Base-by-base conservation (phyloP, 768 basidiomycete genomes). In the Auriculariales sp. region DNA sequence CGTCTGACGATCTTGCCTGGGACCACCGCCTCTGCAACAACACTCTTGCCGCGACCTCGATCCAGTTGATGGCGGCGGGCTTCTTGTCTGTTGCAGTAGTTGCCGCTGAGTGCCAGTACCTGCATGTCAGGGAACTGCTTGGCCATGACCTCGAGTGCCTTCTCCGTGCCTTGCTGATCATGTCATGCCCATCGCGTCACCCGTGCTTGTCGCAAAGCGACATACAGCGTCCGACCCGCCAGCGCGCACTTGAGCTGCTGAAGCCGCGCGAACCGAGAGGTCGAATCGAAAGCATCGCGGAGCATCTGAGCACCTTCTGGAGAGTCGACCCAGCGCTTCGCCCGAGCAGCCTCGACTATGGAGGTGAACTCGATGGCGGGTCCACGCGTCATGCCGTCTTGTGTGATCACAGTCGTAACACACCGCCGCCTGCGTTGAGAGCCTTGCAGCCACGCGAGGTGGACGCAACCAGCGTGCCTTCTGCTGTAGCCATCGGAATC, bases 51-150 rank as follows among this genome's bases (percentile, higher is more conserved):
- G 34, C 95, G 74, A 2, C 95, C 67, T 98, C 94, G 54, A 98
- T 98, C 95, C 95, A 99, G 68, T 98, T 99, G 67, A 99, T 95
- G 39, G 95, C 95, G 9, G 95, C 89, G 0, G 95, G 88, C 70
- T 99, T 99, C 82, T 99, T 99, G 69, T 99, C 95, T 55, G 91
- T n/a, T 99, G 70, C 95, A 98, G 64, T 98, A 99, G 64, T 99
- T 99, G 39, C 94, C 95, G 4, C 84, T 89, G 14, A 99, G 75
- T 7, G 94, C 87, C 29, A 95, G 74, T 34, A 91, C 79, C 49
- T 79, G 65, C 93, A 97, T 97, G 53, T 83, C 81, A 3, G 94
- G 94, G 71, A 90, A 99, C 58, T 80, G 65, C 46, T 71, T 70
- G 56, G 75, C 72, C 75, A 90, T 73, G 19, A 72, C 75, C 59